Conservation (phyloP, 345 rosid genomes). For the Gossypium anomalum region DNA sequence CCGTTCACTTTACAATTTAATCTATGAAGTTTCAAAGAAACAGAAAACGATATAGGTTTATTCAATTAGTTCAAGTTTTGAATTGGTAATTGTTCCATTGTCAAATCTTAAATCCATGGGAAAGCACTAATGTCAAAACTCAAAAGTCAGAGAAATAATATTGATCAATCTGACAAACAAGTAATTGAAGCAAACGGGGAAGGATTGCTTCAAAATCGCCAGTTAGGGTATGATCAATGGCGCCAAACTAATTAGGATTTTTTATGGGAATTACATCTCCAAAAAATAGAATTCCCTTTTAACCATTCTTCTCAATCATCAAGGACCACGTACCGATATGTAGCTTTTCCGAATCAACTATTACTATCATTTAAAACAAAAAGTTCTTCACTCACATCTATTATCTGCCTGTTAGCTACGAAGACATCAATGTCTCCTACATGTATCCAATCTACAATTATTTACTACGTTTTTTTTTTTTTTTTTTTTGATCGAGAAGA, state of each 20-base stretch:
- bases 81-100: not conserved
- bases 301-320: not conserved
- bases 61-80: not conserved
- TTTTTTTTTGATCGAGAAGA: no score
- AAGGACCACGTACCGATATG: not conserved
- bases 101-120: not conserved
- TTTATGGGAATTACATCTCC: not conserved
- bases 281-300: not conserved
- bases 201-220: no score
- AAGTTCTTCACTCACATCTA: not conserved
- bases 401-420: not conserved
- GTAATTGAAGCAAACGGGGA: no score
- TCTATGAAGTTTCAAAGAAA: not conserved
- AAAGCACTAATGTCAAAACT: not conserved
- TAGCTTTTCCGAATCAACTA: not conserved
- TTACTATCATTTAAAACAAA: not conserved
- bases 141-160: not conserved
- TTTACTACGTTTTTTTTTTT: not conserved
- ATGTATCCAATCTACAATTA: not conserved
- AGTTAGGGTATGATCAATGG: not conserved
- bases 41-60: not conserved
- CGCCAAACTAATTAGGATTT: not conserved
- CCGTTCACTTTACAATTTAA: conserved; percentile 3
- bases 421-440: not conserved
- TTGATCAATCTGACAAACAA: not conserved